Percentiles rank a stretch among this genome's conserved stretches.
Conservation (phyloP, 2,329 filamentous ascomycete genomes). For the Trichoderma gracile region DNA sequence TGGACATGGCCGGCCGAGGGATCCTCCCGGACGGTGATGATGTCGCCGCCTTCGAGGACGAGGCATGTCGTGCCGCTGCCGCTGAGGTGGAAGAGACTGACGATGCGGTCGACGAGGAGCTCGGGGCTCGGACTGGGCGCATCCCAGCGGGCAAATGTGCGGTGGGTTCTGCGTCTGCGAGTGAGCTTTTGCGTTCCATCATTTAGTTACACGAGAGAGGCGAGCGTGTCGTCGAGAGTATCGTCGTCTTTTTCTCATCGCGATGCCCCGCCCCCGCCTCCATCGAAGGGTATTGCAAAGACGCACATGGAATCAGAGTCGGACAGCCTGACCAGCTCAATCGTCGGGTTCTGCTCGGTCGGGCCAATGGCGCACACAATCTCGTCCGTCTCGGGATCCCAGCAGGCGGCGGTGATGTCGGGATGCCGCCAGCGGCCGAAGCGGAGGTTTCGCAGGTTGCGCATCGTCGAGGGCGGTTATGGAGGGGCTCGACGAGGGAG, state of each 20-base stretch:
- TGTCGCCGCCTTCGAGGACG: slow-evolving; percentile 86
- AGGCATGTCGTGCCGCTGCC: slow-evolving; percentile 78
- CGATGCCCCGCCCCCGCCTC: slow-evolving; percentile 24
- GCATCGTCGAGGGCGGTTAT: slow-evolving; percentile 57
- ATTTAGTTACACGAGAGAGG: background rate
- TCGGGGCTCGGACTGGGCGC: slow-evolving; percentile 77
- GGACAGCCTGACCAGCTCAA: slow-evolving; percentile 66
- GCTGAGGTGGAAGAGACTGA: slow-evolving; percentile 81
- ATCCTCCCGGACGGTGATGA: slow-evolving; percentile 75
- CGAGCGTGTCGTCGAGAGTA: too few relatives aligned
- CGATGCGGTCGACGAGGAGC: slow-evolving; percentile 70
- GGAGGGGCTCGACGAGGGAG: slow-evolving; percentile 19
- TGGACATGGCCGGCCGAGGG: slow-evolving; percentile 42
- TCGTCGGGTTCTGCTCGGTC: slow-evolving; percentile 64
- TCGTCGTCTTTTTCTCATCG: background rate
- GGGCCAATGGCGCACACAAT: slow-evolving; percentile 85
- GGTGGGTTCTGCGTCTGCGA: slow-evolving; percentile 34
- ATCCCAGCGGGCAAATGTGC: slow-evolving; percentile 79
- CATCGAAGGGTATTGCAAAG: background rate
- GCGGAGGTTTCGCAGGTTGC: slow-evolving; percentile 80
- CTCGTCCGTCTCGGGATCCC: slow-evolving; percentile 78
- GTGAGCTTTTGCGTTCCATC: background rate
- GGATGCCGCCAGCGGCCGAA: slow-evolving; percentile 65
- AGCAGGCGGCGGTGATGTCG: slow-evolving; percentile 74
- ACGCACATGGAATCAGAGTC: slow-evolving; percentile 49